Base-by-base conservation (phyloP, 257 asterid genomes). In the Dorcoceras hygrometricum region DNA sequence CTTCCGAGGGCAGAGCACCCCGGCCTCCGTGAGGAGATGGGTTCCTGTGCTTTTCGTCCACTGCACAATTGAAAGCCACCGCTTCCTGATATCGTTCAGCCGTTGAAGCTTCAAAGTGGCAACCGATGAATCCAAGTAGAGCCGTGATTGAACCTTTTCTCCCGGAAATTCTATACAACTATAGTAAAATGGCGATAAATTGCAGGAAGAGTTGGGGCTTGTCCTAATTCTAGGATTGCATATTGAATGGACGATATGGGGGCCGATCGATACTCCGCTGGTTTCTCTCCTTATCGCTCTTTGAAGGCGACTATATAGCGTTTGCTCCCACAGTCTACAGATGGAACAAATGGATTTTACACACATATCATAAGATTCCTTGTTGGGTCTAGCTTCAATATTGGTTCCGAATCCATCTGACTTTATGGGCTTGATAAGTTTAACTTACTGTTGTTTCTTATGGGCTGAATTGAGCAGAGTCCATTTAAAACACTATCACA, bases 1-100 rank as follows among this genome's bases (percentile, higher is more conserved):
- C 95, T 83, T 81, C 86, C 63, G 95, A 83, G 27, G 89, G 95
- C 59, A 72, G 68, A 66, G 95, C 89, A 71, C 95, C 95, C 86
- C 91, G 79, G 51, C 95, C 95, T 65, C 89, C 95, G 92, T 83
- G 88, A 66, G 88, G 89, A 79, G 87, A 83, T 16, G 95, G 86
- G 78, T 59, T 84, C 64, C 80, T 79, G 75, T 75, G 75, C 75
- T 86, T 78, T 67, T 74, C 87, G 75, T 57, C 73, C 85, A 76
- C 81, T 81, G 81, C 69, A 57, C 55, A 73, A 65, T 24, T 50
- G 39, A 59, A 48, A 25, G 27, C 11, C 70, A 73, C 71, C 63
- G 19, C 51, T 60, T 61, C 60, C 53, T 66, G 76, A 50, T 22
- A 72, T 59, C 12, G 80, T 72, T 53, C 69, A 63, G 76, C 72